Evolutionary conservation across 306 rosid genomes (phyloP).

Genomic region (Astragalus membranaceus): DNA sequence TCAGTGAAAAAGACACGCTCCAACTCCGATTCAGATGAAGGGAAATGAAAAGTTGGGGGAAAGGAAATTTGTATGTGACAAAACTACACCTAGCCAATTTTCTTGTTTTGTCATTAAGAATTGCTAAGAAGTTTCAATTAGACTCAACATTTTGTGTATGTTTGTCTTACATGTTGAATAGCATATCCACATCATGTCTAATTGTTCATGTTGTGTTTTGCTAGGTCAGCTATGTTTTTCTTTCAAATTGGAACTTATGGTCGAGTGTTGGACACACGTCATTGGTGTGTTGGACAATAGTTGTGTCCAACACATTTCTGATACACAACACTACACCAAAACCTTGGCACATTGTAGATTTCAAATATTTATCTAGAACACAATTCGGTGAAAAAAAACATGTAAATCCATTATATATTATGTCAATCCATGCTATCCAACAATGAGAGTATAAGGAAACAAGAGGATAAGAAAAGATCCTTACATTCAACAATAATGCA

Average conservation of each 20-base stretch:
- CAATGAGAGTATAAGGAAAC: not conserved
- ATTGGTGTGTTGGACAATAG: not conserved
- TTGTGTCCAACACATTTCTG: not conserved
- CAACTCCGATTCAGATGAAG: not conserved
- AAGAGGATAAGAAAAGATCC: constrained; percentile 20
- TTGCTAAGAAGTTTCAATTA: not conserved
- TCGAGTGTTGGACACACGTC: not conserved
- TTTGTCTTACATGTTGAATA: not conserved
- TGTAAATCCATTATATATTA: not conserved
- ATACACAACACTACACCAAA: not conserved
- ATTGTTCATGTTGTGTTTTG: not conserved
- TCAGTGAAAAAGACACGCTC: not conserved
- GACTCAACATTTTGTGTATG: not conserved
- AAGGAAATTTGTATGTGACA: not conserved
- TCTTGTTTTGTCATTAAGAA: not conserved
- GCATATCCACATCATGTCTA: not conserved
- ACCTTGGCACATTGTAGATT: not conserved
- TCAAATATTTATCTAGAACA: not conserved
- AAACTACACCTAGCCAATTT: not conserved
- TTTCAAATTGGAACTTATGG: not conserved
- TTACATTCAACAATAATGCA: constrained; percentile 76
- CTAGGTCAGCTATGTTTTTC: not conserved
- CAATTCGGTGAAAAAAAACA: not conserved
- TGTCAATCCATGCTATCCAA: not conserved
- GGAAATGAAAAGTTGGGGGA: not conserved